phyloP scores from a whole-genome alignment of 2,329 filamentous ascomycete species.

The Colletotrichum scovillei region DNA sequence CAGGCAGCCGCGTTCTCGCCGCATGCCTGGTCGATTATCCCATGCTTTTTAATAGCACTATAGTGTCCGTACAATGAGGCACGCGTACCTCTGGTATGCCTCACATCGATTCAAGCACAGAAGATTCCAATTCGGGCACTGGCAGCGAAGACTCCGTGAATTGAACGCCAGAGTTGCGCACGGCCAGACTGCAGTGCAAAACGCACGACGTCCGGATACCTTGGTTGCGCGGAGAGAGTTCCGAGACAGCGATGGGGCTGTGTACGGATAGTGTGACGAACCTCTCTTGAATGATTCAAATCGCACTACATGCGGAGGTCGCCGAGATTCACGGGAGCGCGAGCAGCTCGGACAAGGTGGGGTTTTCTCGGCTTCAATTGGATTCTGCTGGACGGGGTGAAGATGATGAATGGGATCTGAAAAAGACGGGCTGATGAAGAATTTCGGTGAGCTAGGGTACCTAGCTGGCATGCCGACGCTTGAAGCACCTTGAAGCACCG shows the following conservation, averaged over 20 bases:
- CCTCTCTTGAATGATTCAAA: constrained; percentile 61
- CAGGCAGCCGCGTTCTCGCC: constrained; percentile 51
- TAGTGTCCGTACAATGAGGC: neutral
- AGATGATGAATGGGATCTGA: neutral
- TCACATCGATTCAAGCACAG: neutral
- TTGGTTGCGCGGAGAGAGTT: constrained; percentile 37
- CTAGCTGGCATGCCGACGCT: constrained; percentile 1
- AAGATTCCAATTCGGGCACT: constrained; percentile 49
- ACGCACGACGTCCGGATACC: neutral
- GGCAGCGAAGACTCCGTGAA: constrained; percentile 41
- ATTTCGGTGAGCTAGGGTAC: neutral
- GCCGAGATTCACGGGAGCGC: neutral
- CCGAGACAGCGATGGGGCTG: constrained; percentile 53
- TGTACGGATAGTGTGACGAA: constrained; percentile 42
- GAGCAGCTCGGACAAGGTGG: constrained; percentile 1
- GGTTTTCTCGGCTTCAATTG: neutral
- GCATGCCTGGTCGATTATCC: constrained; percentile 44
- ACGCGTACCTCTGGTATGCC: neutral
- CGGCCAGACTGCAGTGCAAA: too few species aligned
- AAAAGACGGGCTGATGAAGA: neutral
- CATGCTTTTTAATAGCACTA: constrained; percentile 43
- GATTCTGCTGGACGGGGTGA: neutral
- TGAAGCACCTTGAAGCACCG: constrained; percentile 16
- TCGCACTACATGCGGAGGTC: constrained; percentile 41
- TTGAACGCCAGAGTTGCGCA: too few species aligned